Base-by-base conservation (phyloP, 2,329 filamentous ascomycete species). In the Elsinoe necatrix region DNA sequence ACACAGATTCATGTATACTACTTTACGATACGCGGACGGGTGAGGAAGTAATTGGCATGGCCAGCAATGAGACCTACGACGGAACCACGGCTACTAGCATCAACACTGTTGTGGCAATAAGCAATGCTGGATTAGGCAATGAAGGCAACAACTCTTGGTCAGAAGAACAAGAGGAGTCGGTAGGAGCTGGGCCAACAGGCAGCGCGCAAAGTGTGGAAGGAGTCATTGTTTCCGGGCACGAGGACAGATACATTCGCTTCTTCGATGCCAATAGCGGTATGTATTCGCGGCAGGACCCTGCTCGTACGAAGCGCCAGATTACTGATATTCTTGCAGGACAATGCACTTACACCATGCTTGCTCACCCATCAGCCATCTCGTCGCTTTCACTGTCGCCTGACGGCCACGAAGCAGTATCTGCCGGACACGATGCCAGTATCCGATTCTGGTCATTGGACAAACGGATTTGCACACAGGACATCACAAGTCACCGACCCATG, bases 321-420 rank as follows among this genome's bases (percentile, higher is more conserved):
- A 37, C 52, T 58, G 41, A 55, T n/a, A 16, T 12, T 12, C 27
- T 11, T 41, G 16, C 62, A 97, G 93, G 93, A 57, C 93, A 98
- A 89, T 96, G 91, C 74, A 97, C 93, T 61, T 98, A 98, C 73
- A 95, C 87, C 66, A 98, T 98, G 93, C 83, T 97, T 59, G 93
- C 93, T 4, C 93, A 98, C 65, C 90, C 93, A 0, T 87, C 91
- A 2, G 86, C 93, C 57, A 96, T 98, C 63, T 95, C 93, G 1
- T 86, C 88, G 23, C 80, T 98, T 4, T 95, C 89, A 0, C 81
- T 98, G 18, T 95, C 89, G 63, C 93, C 92, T 12, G 92, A 97
- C 67, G 91, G 92, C 45, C 85, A 86, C 58, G 93, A 98, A 75
- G 85, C 96, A 9, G 92, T 98, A 50, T 96, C 90, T 45, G 93